Evolutionary conservation across 2,329 filamentous ascomycete genomes (phyloP).

Genomic region (Monosporascus sp.): DNA sequence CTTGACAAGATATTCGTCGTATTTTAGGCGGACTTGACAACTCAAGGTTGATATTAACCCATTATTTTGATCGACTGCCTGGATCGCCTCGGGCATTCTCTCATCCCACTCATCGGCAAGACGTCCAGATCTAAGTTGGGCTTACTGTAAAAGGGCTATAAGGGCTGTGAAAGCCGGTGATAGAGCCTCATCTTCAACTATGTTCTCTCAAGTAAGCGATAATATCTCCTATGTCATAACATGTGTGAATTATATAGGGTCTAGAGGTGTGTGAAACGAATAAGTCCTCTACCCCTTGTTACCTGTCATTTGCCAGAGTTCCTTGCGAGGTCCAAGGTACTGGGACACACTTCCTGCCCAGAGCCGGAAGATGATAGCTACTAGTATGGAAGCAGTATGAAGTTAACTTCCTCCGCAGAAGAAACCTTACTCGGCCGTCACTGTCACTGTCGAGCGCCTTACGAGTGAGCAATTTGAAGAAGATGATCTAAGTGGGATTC

Average conservation of each 20-base stretch:
- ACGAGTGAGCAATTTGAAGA: constrained; percentile 87
- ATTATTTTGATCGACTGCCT: too few relatives aligned
- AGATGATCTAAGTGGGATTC: constrained; percentile 85
- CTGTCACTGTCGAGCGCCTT: constrained; percentile 83
- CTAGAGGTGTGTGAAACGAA: too few relatives aligned
- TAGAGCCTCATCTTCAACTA: background rate
- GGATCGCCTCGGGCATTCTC: too few relatives aligned
- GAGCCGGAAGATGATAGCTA: too few relatives aligned
- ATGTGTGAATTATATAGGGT: background rate
- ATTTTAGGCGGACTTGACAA: too few relatives aligned
- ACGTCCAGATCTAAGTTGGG: background rate
- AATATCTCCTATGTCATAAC: background rate
- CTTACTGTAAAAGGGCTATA: background rate
- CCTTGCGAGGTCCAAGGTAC: too few relatives aligned
- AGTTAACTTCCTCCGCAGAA: constrained; percentile 39
- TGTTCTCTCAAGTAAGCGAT: constrained; percentile 11
- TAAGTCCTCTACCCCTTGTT: too few relatives aligned
- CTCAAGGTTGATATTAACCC: too few relatives aligned
- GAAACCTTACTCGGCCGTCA: constrained; percentile 90
- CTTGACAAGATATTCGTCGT: too few relatives aligned
- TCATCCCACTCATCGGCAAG: too few relatives aligned
- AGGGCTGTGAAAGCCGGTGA: background rate
- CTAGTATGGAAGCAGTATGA: background rate
- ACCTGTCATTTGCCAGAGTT: too few relatives aligned
- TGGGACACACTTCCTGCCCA: too few relatives aligned